A percentile compares a stretch with the other conserved stretches of the same genome.
These are phyloP conservation scores for Herpetomonas samuelpessoai DNA, from an alignment of 208 protist species.

Conservation along the genomic window DNA sequence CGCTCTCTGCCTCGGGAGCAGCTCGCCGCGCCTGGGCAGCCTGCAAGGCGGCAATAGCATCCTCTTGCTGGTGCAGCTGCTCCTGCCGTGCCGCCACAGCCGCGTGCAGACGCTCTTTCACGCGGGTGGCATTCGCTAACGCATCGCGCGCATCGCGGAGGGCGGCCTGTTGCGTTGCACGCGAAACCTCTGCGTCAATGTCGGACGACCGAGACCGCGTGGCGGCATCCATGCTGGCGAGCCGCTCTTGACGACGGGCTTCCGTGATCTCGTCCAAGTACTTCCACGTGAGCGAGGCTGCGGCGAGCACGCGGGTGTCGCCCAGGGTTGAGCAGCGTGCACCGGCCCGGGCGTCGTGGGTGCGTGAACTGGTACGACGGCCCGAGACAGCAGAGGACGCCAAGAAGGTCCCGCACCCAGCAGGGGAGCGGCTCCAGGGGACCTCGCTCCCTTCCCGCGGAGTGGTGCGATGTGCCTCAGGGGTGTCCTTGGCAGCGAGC, in stretches of 20 bases:
- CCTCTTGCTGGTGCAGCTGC: slow-evolving; percentile 20
- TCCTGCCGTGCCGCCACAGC: slow-evolving; percentile 25
- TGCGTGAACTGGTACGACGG: background rate
- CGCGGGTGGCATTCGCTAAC: slow-evolving; percentile 23
- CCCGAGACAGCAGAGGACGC: too few relatives aligned
- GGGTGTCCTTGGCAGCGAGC: slow-evolving; percentile 11
- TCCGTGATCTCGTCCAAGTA: slow-evolving; percentile 15
- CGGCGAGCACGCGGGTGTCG: slow-evolving; percentile 37
- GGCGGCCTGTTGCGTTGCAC: slow-evolving; percentile 31
- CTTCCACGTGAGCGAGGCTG: slow-evolving; percentile 42
- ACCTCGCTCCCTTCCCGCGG: background rate
- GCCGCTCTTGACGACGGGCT: slow-evolving; percentile 19
- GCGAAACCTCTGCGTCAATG: slow-evolving; percentile 14
- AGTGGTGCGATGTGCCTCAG: background rate
- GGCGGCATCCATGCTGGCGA: slow-evolving; percentile 21
- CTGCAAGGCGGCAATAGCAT: slow-evolving; percentile 19
- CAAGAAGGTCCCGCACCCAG: slow-evolving; percentile 4
- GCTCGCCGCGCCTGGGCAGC: background rate
- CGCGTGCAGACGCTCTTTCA: slow-evolving; percentile 30
- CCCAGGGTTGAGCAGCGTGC: slow-evolving; percentile 19
- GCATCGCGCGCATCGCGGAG: slow-evolving; percentile 28
- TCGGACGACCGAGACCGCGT: slow-evolving; percentile 2
- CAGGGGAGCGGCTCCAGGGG: slow-evolving; percentile 8
- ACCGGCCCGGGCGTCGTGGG: background rate
- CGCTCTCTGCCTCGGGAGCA: background rate